Base-by-base conservation (phyloP, 164 flowering plant species). In the Magnolia kwangsiensis region DNA sequence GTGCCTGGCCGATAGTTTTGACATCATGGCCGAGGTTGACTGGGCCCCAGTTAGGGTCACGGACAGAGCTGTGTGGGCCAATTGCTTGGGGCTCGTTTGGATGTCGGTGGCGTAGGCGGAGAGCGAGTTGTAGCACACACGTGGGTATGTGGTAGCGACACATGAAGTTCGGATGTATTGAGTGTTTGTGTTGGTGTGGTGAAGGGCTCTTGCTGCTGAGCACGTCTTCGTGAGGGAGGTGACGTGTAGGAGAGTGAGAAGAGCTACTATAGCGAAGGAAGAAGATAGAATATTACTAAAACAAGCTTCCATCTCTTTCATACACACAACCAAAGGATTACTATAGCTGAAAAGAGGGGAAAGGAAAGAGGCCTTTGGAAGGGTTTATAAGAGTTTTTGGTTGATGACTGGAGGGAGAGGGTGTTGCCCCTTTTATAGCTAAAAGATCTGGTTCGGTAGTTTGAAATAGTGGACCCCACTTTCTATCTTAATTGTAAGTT, bases 141-240 rank as follows among this genome's bases (percentile, higher is more conserved):
- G 58, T 13, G 91, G 96, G 72, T 90, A 92, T 4, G 83, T 76
- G 23, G 96, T 92, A 20, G 72, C 45, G 7, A 73, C 73, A 75
- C 96, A 92, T 0, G 90, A 86, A 2, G 82, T 76, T 75, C 74
- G 83, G 37, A 92, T 86, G 86, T 88, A 92, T 72, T 86, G 81
- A 0, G 82, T 83, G 88, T 73, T 84, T 19, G 71, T 65, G 61
- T 55, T 66, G 2, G 31, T 63, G 51, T 21, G 13, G 50, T 50
- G 58, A 16, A 4, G 50, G 45, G 51, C 27, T 31, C 61, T 58
- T 0, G 73, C 69, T 7, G 82, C 69, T 13, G 64, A 55, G 65
- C 66, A 71, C n/a, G 24, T 37, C 7, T 11, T 31, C 51, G 61
- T 4, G 27, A 4, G 50, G 50, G 21, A 45, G 71, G 70, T 16